Evolutionary conservation across 1,284 basidiomycete genomes (phyloP).

Genomic region (Sphagnurus paluster): DNA sequence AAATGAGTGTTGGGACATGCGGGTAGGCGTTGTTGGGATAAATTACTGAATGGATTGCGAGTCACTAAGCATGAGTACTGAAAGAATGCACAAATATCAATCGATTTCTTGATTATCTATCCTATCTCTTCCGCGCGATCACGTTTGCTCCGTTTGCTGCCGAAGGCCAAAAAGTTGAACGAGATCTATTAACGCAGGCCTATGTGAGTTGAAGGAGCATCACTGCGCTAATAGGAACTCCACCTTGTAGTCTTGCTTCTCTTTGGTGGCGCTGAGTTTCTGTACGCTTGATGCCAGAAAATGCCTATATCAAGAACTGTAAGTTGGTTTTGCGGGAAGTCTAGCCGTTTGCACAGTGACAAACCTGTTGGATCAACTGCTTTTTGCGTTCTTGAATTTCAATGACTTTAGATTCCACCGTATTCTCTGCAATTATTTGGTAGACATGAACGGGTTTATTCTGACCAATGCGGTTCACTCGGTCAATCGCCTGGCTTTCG

Average conservation of each 20-base stretch:
- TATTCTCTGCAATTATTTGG: conserved; percentile 85
- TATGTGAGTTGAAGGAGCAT: neutral
- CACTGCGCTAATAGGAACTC: conserved; percentile 5
- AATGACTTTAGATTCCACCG: conserved; percentile 82
- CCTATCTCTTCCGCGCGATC: neutral
- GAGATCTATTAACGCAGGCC: conserved; percentile 38
- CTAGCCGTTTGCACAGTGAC: neutral
- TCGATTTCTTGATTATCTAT: neutral
- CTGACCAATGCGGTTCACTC: conserved; percentile 75
- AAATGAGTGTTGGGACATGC: conserved; percentile 25
- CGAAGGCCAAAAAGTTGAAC: conserved; percentile 59
- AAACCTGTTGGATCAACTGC: conserved; percentile 65
- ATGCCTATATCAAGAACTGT: conserved; percentile 49
- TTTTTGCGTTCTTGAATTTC: conserved; percentile 86
- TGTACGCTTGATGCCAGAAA: conserved; percentile 71
- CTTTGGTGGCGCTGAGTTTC: conserved; percentile 72
- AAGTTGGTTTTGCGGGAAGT: neutral
- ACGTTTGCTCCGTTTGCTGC: conserved; percentile 15
- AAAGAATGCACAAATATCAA: neutral
- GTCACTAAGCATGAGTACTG: neutral
- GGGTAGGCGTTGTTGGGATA: neutral
- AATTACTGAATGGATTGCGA: too few species aligned
- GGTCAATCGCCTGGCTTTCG: conserved; percentile 86
- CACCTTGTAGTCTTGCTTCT: conserved; percentile 75
- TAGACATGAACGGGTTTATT: conserved; percentile 82